Percentiles rank a stretch among this genome's conserved stretches.
phyloP scores from a whole-genome alignment of 257 asterid species.

The Salvia hispanica region DNA sequence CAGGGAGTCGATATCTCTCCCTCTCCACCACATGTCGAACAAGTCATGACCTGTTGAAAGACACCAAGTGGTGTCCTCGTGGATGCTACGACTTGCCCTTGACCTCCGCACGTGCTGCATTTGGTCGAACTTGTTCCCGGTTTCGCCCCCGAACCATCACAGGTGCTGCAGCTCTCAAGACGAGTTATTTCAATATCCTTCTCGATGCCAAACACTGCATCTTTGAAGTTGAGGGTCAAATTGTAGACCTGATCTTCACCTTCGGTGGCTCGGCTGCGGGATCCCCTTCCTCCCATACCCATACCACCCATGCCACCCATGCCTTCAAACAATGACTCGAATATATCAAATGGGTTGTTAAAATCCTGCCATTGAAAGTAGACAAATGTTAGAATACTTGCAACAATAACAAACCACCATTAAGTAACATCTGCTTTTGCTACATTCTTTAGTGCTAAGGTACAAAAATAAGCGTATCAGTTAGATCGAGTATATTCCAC shows the following conservation, averaged over 20 bases:
- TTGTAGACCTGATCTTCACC: conserved; percentile 92
- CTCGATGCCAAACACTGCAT: conserved; percentile 88
- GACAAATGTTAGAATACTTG: conserved; percentile 27
- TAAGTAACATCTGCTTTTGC: too few relatives aligned
- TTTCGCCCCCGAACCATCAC: conserved; percentile 93
- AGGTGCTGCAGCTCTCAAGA: conserved; percentile 89
- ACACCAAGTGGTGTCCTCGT: conserved; percentile 96
- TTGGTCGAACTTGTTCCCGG: conserved; percentile 74
- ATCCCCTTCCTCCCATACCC: conserved; percentile 74
- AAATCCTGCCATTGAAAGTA: conserved; percentile 60
- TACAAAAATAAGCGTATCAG: too few relatives aligned
- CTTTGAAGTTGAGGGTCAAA: conserved; percentile 80
- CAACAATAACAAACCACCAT: too few relatives aligned
- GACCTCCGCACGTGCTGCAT: conserved; percentile 90
- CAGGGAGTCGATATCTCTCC: conserved; percentile 88
- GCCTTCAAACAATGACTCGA: conserved; percentile 86
- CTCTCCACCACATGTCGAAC: conserved; percentile 74
- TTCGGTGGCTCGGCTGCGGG: conserved; percentile 78
- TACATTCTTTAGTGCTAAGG: too few relatives aligned
- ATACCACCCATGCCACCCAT: conserved; percentile 87
- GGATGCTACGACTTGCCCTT: conserved; percentile 88
- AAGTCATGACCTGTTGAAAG: conserved; percentile 94
- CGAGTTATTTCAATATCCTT: conserved; percentile 88
- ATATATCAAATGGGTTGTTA: conserved; percentile 85
- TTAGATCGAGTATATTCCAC: too few relatives aligned